These are phyloP conservation scores for Huntiella bhutanensis DNA, from an alignment of 2,329 filamentous ascomycete species.

Conservation along the genomic window DNA sequence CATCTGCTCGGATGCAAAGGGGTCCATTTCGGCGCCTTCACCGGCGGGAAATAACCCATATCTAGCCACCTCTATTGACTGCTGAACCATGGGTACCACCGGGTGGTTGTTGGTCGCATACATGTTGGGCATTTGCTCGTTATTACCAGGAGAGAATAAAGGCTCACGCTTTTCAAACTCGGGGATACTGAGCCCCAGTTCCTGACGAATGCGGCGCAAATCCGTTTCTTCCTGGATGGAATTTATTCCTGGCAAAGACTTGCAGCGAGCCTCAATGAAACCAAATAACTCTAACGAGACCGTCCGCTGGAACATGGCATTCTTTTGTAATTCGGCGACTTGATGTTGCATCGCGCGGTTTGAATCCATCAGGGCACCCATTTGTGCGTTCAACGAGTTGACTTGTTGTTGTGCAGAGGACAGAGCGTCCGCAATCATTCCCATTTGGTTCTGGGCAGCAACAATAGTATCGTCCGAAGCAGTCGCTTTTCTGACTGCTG, in stretches of 20 bases:
- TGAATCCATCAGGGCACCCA: slow-evolving; percentile 52
- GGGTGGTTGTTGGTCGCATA: slow-evolving; percentile 3
- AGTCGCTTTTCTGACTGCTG: slow-evolving; percentile 62
- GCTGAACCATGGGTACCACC: slow-evolving; percentile 28
- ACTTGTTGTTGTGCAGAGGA: slow-evolving; percentile 11
- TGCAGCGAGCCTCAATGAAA: slow-evolving; percentile 21
- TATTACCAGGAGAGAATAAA: slow-evolving; percentile 8
- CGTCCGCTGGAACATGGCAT: slow-evolving; percentile 28
- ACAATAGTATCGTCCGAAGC: slow-evolving; percentile 54
- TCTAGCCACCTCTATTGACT: slow-evolving; percentile 34
- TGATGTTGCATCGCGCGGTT: slow-evolving; percentile 45
- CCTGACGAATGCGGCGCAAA: slow-evolving; percentile 32
- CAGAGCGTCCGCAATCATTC: slow-evolving; percentile 6
- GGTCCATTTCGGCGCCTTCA: slow-evolving; percentile 79
- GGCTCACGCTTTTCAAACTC: slow-evolving; percentile 7
- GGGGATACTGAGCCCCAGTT: background rate
- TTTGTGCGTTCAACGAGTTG: slow-evolving; percentile 63
- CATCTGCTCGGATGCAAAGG: slow-evolving; percentile 85
- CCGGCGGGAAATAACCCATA: slow-evolving; percentile 80
- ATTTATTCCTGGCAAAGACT: slow-evolving; percentile 8
- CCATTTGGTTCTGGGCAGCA: slow-evolving; percentile 55
- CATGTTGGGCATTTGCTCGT: slow-evolving; percentile 8
- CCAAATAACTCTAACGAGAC: slow-evolving; percentile 38
- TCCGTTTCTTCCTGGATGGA: slow-evolving; percentile 16
- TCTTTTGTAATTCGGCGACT: slow-evolving; percentile 26